Conservation (phyloP, 129 eudicot species). For the Centaurea solstitialis region DNA sequence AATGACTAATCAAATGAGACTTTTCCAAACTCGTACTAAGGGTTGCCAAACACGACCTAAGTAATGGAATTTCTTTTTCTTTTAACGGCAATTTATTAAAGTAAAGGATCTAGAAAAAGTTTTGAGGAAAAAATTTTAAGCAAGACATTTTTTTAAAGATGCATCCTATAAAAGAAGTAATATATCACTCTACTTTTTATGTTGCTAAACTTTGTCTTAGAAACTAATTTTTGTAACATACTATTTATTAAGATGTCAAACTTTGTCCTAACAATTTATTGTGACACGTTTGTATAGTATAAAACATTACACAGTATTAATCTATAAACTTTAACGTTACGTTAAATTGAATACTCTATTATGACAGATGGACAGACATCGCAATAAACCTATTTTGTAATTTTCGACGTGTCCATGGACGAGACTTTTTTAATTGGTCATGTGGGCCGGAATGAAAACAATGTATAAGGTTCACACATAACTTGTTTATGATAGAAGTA, state of each 20-base stretch:
- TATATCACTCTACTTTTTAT: background rate
- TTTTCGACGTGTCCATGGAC: background rate
- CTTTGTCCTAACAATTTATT: background rate
- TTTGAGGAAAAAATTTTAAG: no score
- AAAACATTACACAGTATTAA: background rate
- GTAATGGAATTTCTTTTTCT: background rate
- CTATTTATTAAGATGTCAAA: background rate
- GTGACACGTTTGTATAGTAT: background rate
- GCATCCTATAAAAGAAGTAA: background rate
- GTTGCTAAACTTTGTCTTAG: background rate
- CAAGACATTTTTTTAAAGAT: background rate
- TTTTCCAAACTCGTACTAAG: background rate
- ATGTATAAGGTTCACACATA: background rate
- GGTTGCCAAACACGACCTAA: background rate
- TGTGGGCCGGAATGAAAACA: background rate
- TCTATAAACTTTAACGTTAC: background rate
- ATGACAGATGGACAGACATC: background rate
- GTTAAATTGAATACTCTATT: background rate
- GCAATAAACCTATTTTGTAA: background rate
- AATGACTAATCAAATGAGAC: background rate
- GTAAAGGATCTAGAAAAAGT: no score
- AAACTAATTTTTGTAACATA: background rate
- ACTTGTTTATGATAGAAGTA: background rate
- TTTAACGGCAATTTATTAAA: no score
- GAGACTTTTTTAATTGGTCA: background rate